Base-by-base conservation (phyloP, 495 filamentous ascomycete genomes). In the Penicillium simplicissimum region DNA sequence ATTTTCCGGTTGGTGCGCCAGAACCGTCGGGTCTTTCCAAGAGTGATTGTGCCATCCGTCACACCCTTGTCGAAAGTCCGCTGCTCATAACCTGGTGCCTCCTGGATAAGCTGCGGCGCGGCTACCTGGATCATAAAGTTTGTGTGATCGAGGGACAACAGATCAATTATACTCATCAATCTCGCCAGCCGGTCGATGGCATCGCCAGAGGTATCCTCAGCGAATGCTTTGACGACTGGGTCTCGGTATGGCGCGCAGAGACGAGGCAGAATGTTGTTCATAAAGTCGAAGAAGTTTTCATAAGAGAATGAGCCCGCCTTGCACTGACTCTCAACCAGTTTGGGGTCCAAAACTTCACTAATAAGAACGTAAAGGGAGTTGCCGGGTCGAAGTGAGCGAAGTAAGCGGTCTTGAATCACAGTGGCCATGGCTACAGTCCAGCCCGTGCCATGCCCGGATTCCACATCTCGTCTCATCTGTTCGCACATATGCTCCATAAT, bases 171-270 rank as follows among this genome's bases (percentile, higher is more conserved):
- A 55, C 88, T 85, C 68, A 96, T 89, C 31, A 98, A 78, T 34
- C 90, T 87, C 57, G 92, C 88, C 5, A 97, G 79, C 51, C 93
- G 90, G 64, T 91, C 87, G 19, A 97, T 93, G 48, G 93, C 87
- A 72, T 92, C 89, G 1, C 89, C 89, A 5, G 88, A 85, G 23
- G 79, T 88, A 66, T 92, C 87, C 21, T 91, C 87, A 3, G 88
- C 78, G 21, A 98, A 83, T 2, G 81, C 85, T 67, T 92, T 90
- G 47, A 97, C 91, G 67, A 92, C 88, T 10, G 84, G 87, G 63
- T 98, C 95, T 2, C 95, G 85, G 58, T 92, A 89, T 3, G 96
- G 95, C 4, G 95, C 93, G 72, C 95, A 98, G 19, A 98, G 89
- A 66, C 90, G 90, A 15, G 96, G 96, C n/a, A 98, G 81, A 40